Percentiles rank a stretch among this genome's conserved stretches.
phyloP scores from a whole-genome alignment of 257 asterid species.

The Solanum ahanhuiri region DNA sequence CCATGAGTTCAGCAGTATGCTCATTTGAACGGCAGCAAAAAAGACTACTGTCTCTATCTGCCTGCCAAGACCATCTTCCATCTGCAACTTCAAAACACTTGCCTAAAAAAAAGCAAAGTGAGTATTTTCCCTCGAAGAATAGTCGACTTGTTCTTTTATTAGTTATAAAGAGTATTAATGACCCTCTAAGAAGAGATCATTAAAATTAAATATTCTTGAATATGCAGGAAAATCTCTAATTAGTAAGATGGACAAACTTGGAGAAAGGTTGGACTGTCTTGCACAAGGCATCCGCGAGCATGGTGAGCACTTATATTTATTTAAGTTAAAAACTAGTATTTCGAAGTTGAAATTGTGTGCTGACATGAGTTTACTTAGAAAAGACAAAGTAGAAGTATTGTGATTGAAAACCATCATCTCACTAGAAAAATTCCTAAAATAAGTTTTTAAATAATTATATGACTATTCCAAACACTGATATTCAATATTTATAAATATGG shows the following conservation, averaged over 20 bases:
- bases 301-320: not conserved
- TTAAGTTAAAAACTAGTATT: not conserved
- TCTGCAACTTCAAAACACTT: not conserved
- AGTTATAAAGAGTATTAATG: not conserved
- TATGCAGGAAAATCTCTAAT: not conserved
- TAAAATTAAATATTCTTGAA: no score
- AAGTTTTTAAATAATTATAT: no score
- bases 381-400: not conserved
- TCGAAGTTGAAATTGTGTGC: no score
- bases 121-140: not conserved
- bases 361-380: no score
- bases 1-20: not conserved
- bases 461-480: no score
- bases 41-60: not conserved
- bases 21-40: not conserved
- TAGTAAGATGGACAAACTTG: not conserved
- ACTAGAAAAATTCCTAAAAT: no score
- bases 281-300: constrained; percentile 38
- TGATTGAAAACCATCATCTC: no score
- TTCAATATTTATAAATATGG: not conserved
- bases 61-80: not conserved
- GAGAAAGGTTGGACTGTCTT: constrained; percentile 20
- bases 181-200: not conserved
- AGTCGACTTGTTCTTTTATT: no score
- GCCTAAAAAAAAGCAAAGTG: not conserved